These are phyloP conservation scores for Cordyceps fumosorosea DNA, from an alignment of 2,329 filamentous ascomycete genomes.

Conservation along the genomic window DNA sequence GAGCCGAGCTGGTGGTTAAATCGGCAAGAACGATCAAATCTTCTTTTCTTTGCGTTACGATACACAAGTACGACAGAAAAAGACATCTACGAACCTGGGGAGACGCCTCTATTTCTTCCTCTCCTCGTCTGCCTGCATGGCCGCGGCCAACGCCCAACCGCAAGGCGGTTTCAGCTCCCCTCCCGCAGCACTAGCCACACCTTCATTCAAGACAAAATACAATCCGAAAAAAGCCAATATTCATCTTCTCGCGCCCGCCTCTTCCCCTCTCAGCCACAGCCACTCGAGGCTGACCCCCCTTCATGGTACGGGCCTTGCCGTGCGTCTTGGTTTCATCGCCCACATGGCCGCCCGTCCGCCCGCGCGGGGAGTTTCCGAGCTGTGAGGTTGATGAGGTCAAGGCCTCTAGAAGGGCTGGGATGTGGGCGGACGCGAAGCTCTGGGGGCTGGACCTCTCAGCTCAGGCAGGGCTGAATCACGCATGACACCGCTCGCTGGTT, in stretches of 20 bases:
- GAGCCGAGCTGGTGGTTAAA: background rate
- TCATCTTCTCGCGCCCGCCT: background rate
- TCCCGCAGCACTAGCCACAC: background rate
- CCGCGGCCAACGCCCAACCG: background rate
- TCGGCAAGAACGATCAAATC: background rate
- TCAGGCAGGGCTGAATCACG: conserved; percentile 5
- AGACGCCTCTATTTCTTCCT: background rate
- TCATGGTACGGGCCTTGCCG: background rate
- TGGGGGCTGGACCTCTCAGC: background rate
- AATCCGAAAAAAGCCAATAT: background rate
- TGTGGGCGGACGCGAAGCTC: background rate
- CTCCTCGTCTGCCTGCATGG: background rate
- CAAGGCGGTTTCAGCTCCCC: background rate
- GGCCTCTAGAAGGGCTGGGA: background rate
- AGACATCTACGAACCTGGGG: background rate
- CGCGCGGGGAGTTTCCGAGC: background rate
- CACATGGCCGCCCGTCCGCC: no score
- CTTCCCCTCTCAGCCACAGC: background rate
- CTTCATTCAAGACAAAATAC: background rate
- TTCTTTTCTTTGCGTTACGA: background rate
- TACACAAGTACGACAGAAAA: background rate
- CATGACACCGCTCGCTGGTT: background rate
- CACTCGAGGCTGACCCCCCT: background rate
- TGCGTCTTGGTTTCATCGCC: background rate
- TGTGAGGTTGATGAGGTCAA: no score